Conservation (phyloP, 345 rosid species). For the Salix arbutifolia region DNA sequence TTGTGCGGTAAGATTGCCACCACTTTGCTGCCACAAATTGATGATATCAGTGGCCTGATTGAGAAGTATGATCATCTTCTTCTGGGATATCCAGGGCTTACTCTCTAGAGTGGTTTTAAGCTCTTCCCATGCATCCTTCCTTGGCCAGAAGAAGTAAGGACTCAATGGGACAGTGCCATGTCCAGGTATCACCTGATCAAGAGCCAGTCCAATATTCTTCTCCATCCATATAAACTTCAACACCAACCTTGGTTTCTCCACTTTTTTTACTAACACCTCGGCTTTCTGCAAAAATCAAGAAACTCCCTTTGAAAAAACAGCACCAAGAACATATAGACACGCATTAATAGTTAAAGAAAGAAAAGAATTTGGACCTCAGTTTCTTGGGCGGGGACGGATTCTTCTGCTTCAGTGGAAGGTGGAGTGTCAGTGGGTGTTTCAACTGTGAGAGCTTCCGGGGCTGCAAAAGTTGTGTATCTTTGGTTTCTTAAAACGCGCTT, state of each 20-base stretch:
- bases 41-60: constrained; percentile 84
- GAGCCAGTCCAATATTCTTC: constrained; percentile 71
- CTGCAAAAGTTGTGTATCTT: constrained; percentile 34
- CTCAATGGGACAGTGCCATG: constrained; percentile 70
- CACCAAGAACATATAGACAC: neutral
- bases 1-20: constrained; percentile 47
- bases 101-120: constrained; percentile 66
- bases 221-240: constrained; percentile 87
- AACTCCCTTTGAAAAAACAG: neutral
- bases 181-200: constrained; percentile 69
- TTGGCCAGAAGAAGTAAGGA: constrained; percentile 77
- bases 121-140: constrained; percentile 90
- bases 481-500: constrained; percentile 35
- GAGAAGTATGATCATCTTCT: constrained; percentile 73
- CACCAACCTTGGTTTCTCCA: constrained; percentile 59
- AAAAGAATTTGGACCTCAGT: constrained; percentile 23
- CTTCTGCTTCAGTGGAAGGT: constrained; percentile 5
- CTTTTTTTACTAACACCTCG: constrained; percentile 37
- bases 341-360: neutral
- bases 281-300: constrained; percentile 27
- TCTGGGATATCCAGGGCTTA: constrained; percentile 77
- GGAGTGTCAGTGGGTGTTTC: constrained; percentile 22
- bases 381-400: constrained; percentile 18
- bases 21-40: constrained; percentile 87
- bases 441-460: constrained; percentile 44